phyloP scores from a whole-genome alignment of 208 protist genomes.

The Sergeia podlipaevii region DNA sequence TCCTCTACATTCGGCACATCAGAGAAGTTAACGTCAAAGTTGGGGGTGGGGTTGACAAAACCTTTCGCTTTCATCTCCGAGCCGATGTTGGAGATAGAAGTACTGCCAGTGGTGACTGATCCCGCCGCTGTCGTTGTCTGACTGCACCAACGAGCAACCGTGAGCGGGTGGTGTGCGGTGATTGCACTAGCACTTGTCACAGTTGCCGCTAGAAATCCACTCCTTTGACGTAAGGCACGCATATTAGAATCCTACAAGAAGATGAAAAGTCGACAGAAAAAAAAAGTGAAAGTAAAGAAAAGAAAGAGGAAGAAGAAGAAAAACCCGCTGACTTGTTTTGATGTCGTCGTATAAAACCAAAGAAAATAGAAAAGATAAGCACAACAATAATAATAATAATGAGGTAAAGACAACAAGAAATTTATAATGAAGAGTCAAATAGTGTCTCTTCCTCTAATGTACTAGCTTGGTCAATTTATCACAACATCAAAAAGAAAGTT shows the following conservation, averaged over 20 bases:
- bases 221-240: background rate
- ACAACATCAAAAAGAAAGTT: background rate
- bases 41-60: conserved; percentile 62
- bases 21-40: conserved; percentile 54
- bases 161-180: background rate
- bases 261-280: conserved; percentile 2
- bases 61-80: conserved; percentile 35
- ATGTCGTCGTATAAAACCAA: conserved; percentile 11
- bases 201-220: background rate
- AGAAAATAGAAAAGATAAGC: background rate
- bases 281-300: conserved; percentile 4
- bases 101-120: background rate
- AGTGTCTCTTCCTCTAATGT: background rate
- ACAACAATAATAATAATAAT: too few relatives aligned
- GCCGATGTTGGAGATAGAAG: background rate
- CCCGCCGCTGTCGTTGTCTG: too few relatives aligned
- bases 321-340: background rate
- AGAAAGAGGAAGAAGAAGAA: background rate
- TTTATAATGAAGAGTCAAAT: conserved; percentile 10
- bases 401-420: too few relatives aligned
- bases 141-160: too few relatives aligned
- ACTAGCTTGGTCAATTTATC: background rate
- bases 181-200: background rate
- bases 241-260: conserved; percentile 7
- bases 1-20: conserved; percentile 13